Percentiles rank a stretch among this genome's conserved stretches.
These are phyloP conservation scores for Heritiera fomes DNA, from an alignment of 345 rosid species.

Conservation along the genomic window DNA sequence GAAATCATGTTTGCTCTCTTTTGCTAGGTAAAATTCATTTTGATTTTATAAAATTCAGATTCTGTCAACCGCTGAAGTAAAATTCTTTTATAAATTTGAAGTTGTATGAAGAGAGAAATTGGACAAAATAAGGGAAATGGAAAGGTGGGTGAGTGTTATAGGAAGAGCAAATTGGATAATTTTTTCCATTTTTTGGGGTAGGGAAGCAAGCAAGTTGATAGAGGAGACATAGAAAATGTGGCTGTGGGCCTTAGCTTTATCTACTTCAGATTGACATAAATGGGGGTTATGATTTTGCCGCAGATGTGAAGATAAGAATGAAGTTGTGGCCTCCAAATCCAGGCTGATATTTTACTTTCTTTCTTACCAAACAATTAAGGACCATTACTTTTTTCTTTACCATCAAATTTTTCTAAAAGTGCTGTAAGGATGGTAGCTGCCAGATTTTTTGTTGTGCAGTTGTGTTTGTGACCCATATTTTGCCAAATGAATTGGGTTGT, in stretches of 20 bases:
- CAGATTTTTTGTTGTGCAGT: neutral
- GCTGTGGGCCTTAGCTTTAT: constrained; percentile 38
- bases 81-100: neutral
- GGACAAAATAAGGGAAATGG: neutral
- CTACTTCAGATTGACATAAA: neutral
- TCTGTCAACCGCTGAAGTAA: neutral
- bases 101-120: neutral
- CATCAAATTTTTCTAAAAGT: too few species aligned
- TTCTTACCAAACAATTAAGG: neutral
- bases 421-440: too few species aligned
- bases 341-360: neutral
- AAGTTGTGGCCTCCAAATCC: neutral
- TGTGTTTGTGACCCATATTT: neutral
- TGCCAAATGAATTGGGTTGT: neutral
- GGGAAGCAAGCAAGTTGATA: constrained; percentile 16
- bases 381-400: neutral
- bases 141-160: neutral
- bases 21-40: neutral
- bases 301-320: constrained; percentile 3
- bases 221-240: constrained; percentile 22
- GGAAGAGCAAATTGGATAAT: neutral
- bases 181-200: neutral
- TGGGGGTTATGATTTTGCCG: constrained; percentile 6
- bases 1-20: constrained; percentile 8
- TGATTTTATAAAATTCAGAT: neutral